A percentile compares a stretch with the other conserved stretches of the same genome.
Evolutionary conservation across 2,329 filamentous ascomycete species (phyloP).

Genomic region (Plenodomus biglobosus): DNA sequence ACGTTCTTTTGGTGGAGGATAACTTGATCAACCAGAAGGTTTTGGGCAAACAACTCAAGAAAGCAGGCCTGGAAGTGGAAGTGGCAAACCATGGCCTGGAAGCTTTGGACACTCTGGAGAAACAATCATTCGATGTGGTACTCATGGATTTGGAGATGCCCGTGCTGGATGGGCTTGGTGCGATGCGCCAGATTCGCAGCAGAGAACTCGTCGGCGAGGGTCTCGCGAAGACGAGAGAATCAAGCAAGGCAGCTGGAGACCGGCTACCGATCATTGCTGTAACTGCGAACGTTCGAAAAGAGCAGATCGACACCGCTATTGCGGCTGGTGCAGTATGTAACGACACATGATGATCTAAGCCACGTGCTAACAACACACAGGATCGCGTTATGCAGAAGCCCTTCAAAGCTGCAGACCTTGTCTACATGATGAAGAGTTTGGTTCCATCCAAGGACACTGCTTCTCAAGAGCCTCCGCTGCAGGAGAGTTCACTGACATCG

Average conservation of each 20-base stretch:
- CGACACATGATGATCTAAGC: neutral
- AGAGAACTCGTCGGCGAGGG: constrained; percentile 45
- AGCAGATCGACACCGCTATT: constrained; percentile 41
- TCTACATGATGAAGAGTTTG: constrained; percentile 40
- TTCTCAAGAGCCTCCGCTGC: neutral
- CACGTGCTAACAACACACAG: constrained; percentile 9
- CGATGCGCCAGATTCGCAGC: constrained; percentile 52
- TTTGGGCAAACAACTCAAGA: constrained; percentile 40
- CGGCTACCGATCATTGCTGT: constrained; percentile 42
- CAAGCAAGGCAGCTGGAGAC: constrained; percentile 22
- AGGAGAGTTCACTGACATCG: neutral
- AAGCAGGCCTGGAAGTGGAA: constrained; percentile 33
- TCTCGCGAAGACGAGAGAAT: neutral
- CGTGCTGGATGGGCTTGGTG: constrained; percentile 50
- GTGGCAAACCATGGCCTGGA: constrained; percentile 44
- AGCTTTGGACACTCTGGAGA: constrained; percentile 37
- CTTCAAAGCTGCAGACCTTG: constrained; percentile 39
- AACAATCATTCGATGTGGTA: constrained; percentile 34
- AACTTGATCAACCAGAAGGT: constrained; percentile 46
- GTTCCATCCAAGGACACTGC: constrained; percentile 11
- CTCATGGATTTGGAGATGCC: constrained; percentile 60
- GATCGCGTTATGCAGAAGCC: constrained; percentile 43
- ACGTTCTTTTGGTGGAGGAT: constrained; percentile 44
- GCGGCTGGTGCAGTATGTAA: constrained; percentile 37
- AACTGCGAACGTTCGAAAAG: constrained; percentile 42